Evolutionary conservation across 768 basidiomycete genomes (phyloP).

Genomic region (Lepiota venenata): DNA sequence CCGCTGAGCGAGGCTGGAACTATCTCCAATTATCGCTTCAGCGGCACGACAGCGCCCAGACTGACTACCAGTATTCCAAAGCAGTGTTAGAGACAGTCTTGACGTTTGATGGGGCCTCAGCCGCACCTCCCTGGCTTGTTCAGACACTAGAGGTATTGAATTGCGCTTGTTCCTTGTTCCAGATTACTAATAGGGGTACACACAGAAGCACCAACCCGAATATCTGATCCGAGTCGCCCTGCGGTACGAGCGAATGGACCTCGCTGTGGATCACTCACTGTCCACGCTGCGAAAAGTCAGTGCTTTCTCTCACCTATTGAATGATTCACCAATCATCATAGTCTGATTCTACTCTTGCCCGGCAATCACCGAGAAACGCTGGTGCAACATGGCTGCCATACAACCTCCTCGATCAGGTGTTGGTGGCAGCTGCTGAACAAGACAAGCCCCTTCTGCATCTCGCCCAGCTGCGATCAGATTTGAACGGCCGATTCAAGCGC

Average conservation of each 20-base stretch:
- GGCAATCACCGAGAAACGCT: constrained; percentile 47
- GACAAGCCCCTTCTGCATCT: constrained; percentile 46
- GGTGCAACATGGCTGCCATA: constrained; percentile 80
- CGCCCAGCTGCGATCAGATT: constrained; percentile 51
- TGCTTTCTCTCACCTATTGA: constrained; percentile 8
- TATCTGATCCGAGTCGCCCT: constrained; percentile 78
- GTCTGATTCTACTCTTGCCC: constrained; percentile 52
- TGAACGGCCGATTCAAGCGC: constrained; percentile 62
- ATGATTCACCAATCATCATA: constrained; percentile 22
- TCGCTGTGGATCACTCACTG: constrained; percentile 72
- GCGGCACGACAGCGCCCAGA: constrained; percentile 69
- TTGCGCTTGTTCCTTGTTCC: not conserved
- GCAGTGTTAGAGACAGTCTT: constrained; percentile 75
- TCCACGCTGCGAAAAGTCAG: constrained; percentile 70
- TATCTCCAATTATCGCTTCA: constrained; percentile 80
- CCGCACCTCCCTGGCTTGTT: constrained; percentile 83
- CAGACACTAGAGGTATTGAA: constrained; percentile 62
- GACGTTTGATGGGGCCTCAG: constrained; percentile 52
- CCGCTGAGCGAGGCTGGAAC: constrained; percentile 81
- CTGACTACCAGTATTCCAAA: constrained; percentile 75
- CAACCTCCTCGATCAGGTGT: constrained; percentile 78
- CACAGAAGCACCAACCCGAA: constrained; percentile 72
- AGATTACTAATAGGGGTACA: not conserved
- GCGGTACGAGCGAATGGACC: constrained; percentile 74
- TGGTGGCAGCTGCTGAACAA: constrained; percentile 57